Evolutionary conservation across 1,139 yeast genomes (phyloP), one percentile per base, ranked within the genome.

Genomic region (Debaryomycetaceae sp.): DNA sequence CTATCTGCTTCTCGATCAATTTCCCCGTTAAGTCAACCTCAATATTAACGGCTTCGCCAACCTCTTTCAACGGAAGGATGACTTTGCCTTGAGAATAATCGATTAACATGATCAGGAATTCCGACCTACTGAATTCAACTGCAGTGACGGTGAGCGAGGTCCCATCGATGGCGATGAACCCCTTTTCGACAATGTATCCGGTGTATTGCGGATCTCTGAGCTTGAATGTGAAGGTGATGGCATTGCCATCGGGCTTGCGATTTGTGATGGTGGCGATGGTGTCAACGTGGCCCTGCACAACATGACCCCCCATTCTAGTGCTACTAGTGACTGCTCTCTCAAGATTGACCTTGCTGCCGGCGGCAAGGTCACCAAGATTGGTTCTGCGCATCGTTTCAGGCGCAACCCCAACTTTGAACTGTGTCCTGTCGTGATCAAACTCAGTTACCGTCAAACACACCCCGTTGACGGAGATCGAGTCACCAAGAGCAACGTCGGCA

Each of bases 281-380:
- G 51, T 91, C 98, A 20, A 93, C 89, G 60, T 91, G 99, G 10
- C 98, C 99, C 48, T 91, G 98, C 2, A 91, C 98, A 39, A 89
- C 78, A 57, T 91, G 99, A 1, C 99, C 98, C 17, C 99, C 98
- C 49, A 89, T 76, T 40, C 98, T 68, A 9, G 81, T 88, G 32
- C 84, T 88, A 70, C 84, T 44, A 49, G 73, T 37, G 19, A 91
- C 88, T 0, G 98, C 98, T 39, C 98, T 70, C 57, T 91, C 99
- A 44, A 91, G 65, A 50, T 93, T 89, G 23, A 91, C 95, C 40
- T 68, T 66, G 16, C 73, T 56, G 2, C 88, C 91, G 0, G 45
- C 37, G 38, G 53, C 56, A 41, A 85, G 63, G 5, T 56, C 57
- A 1, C 91, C 93, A 33, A 91, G 62, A 43, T 83, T 81, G 3